Conservation (phyloP, 1,284 basidiomycete genomes). For the Neotropicomus parvogracilis region DNA sequence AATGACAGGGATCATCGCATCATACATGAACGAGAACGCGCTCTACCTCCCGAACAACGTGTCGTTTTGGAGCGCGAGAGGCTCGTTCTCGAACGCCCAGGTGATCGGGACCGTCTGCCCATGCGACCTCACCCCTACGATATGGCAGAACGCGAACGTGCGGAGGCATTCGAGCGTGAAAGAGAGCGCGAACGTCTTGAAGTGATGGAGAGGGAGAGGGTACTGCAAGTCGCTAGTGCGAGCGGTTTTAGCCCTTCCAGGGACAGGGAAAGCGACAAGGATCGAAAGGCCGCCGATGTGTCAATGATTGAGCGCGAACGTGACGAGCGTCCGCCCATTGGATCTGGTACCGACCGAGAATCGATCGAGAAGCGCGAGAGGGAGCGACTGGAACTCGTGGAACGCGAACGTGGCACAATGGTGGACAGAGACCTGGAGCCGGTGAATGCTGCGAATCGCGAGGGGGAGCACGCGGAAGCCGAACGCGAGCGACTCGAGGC, state of each 20-base stretch:
- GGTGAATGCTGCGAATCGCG: slow-evolving; percentile 15
- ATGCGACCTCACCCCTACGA: slow-evolving; percentile 27
- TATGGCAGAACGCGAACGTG: slow-evolving; percentile 27
- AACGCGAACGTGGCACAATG: slow-evolving; percentile 19
- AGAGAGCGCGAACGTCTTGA: slow-evolving; percentile 27
- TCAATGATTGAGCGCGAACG: slow-evolving; percentile 20
- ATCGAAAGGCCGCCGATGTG: slow-evolving; percentile 21
- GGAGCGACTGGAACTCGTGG: slow-evolving; percentile 23
- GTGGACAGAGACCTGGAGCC: slow-evolving; percentile 24
- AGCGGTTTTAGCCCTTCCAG: slow-evolving; percentile 11
- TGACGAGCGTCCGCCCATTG: slow-evolving; percentile 20
- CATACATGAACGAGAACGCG: slow-evolving; percentile 27
- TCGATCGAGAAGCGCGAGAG: slow-evolving; percentile 21
- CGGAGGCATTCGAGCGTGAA: slow-evolving; percentile 26
- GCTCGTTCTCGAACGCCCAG: slow-evolving; percentile 14
- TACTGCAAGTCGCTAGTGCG: slow-evolving; percentile 3
- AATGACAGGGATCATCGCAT: slow-evolving; percentile 25
- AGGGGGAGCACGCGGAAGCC: slow-evolving; percentile 24
- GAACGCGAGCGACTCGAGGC: slow-evolving; percentile 30
- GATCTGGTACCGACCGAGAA: slow-evolving; percentile 20
- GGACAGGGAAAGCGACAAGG: slow-evolving; percentile 26
- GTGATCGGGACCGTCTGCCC: slow-evolving; percentile 25
- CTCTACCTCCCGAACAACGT: slow-evolving; percentile 24
- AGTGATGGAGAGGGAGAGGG: slow-evolving; percentile 26
- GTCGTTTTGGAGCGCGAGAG: slow-evolving; percentile 23